Evolutionary conservation across 441 rosid species (phyloP), one percentile per base, ranked within the genome.

Genomic region (Omphalea diandra): DNA sequence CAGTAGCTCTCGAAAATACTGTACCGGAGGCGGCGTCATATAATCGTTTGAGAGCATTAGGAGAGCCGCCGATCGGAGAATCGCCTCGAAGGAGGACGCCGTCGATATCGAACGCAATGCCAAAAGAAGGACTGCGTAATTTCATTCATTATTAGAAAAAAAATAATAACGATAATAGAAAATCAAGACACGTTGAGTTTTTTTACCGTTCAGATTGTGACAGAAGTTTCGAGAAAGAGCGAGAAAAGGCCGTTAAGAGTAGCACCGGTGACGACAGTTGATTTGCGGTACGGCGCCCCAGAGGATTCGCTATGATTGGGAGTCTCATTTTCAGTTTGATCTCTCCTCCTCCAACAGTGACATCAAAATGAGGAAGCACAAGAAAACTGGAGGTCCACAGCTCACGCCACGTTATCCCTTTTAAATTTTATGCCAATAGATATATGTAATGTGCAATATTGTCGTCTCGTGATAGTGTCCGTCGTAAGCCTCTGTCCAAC

Each of bases 61-160:
- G 77, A 49, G 95, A 87, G 69, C 88, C 90, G 12, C 97, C 93
- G 2, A 86, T 74, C 52, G 97, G 90, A 60, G 86, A 50, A 70
- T 79, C 80, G 44, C 90, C 94, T 29, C 86, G 90, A 65, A 91
- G 86, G 55, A 89, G 49, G 68, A 91, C 92, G 26, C 96, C 90
- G 59, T 91, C 95, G 73, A 89, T 88, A 62, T 91, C 94, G 77
- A 91, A 91, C 4, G 92, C 90, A 69, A 89, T 83, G 74, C 93
- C 90, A 69, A 82, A 89, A 12, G 84, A 71, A 67, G 87, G 74
- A 63, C 92, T 85, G 76, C 15, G 53, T 43, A 22, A 15, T 46
- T 27, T 36, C 9, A 52, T 22, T n/a, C n/a, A 31, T 46, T 47
- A 47, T 26, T 15, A 1, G 12, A 31, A 3, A 7, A n/a, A 62